Evolutionary conservation across 306 rosid species (phyloP).

Genomic region (Benincasa hispida): DNA sequence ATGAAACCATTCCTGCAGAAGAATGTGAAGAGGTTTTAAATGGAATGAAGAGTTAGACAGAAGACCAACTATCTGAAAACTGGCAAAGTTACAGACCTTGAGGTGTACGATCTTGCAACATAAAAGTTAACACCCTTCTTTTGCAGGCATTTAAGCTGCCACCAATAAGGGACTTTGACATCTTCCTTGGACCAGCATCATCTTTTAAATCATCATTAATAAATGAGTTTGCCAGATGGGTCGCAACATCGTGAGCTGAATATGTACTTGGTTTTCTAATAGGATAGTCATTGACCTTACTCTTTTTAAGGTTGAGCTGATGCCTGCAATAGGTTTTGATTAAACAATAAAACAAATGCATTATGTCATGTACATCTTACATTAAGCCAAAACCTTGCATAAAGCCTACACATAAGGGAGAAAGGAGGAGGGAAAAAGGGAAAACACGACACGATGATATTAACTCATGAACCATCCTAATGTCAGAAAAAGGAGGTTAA

Average conservation of each 20-base stretch:
- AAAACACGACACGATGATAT: background rate
- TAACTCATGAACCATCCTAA: background rate
- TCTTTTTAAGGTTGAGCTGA: constrained; percentile 63
- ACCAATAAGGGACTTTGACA: constrained; percentile 73
- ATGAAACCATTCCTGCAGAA: constrained; percentile 43
- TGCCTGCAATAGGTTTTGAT: constrained; percentile 38
- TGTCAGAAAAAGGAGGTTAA: background rate
- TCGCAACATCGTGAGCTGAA: constrained; percentile 24
- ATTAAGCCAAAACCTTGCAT: background rate
- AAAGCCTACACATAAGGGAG: background rate
- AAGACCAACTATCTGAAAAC: background rate
- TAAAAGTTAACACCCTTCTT: constrained; percentile 40
- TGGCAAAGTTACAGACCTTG: constrained; percentile 45
- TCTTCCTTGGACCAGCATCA: constrained; percentile 28
- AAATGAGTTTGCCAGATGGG: constrained; percentile 26
- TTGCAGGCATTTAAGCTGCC: constrained; percentile 76
- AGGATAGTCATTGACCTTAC: constrained; percentile 33
- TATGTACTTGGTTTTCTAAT: constrained; percentile 33
- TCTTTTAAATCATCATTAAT: constrained; percentile 54
- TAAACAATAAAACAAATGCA: constrained; percentile 4
- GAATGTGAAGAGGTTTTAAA: constrained; percentile 14
- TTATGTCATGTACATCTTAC: background rate
- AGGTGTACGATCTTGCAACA: constrained; percentile 42
- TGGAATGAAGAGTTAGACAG: background rate
- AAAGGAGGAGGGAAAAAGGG: background rate